Evolutionary conservation across 1,284 basidiomycete species (phyloP).

Genomic region (Tilletia horrida): DNA sequence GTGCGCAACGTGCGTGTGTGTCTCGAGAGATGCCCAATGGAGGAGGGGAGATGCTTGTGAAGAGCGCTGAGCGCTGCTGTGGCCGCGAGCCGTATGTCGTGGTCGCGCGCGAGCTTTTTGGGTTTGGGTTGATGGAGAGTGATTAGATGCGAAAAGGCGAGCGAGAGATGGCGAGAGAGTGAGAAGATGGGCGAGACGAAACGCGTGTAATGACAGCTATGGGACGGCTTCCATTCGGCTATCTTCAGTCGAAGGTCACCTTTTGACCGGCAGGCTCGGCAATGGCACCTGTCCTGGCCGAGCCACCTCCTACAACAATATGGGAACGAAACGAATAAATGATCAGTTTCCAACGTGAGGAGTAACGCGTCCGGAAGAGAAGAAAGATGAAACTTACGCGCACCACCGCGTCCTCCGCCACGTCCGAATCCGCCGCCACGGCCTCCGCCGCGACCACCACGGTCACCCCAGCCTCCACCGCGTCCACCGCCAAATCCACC

Average conservation of each 20-base stretch:
- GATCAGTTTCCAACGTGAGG: background rate
- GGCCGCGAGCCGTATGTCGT: too few species aligned
- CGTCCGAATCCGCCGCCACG: background rate
- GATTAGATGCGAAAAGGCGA: too few species aligned
- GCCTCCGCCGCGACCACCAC: conserved; percentile 29
- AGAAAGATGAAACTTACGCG: background rate
- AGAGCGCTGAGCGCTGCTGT: too few species aligned
- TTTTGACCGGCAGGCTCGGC: conserved; percentile 73
- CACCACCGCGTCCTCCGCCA: conserved; percentile 11
- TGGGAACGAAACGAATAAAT: background rate
- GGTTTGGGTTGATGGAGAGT: too few species aligned
- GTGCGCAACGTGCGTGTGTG: too few species aligned
- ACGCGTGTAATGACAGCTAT: too few species aligned
- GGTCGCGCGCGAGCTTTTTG: too few species aligned
- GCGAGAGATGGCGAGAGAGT: too few species aligned
- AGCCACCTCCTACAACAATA: conserved; percentile 56
- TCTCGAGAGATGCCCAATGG: too few species aligned
- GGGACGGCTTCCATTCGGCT: too few species aligned
- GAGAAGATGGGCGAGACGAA: too few species aligned
- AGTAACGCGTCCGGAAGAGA: background rate
- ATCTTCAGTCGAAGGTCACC: conserved; percentile 65
- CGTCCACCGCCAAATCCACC: conserved; percentile 30
- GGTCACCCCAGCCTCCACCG: conserved; percentile 55
- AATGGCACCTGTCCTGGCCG: conserved; percentile 65
- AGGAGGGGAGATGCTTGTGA: too few species aligned